These are phyloP conservation scores for Vitis hybrid DNA, from an alignment of 177 flowering plant genomes.

Conservation along the genomic window DNA sequence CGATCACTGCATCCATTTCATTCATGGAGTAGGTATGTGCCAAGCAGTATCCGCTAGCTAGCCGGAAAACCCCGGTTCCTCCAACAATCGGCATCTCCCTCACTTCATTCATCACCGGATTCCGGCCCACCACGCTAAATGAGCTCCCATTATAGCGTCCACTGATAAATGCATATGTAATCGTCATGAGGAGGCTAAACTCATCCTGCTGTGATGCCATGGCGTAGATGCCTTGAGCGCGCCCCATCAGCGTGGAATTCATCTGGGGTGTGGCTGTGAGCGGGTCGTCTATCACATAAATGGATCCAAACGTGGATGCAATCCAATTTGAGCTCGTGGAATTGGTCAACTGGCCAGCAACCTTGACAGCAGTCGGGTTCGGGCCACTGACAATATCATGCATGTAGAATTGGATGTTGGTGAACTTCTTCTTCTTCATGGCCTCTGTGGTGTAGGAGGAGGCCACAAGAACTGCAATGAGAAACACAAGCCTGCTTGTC, in stretches of 20 bases:
- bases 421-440: constrained; percentile 9
- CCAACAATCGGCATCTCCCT: constrained; percentile 31
- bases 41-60: constrained; percentile 24
- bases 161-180: constrained; percentile 14
- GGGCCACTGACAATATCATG: constrained; percentile 27
- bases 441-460: constrained; percentile 13
- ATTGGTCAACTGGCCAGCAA: constrained; percentile 23
- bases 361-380: constrained; percentile 25
- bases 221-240: constrained; percentile 27
- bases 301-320: constrained; percentile 15
- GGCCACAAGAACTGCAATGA: constrained; percentile 10
- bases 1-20: constrained; percentile 17
- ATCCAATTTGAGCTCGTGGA: constrained; percentile 9
- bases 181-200: constrained; percentile 24
- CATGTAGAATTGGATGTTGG: constrained; percentile 34
- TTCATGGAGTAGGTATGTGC: constrained; percentile 14
- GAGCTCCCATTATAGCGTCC: constrained; percentile 26
- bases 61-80: constrained; percentile 25
- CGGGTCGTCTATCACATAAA: constrained; percentile 21
- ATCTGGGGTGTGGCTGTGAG: constrained; percentile 12
- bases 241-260: constrained; percentile 18
- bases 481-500: constrained; percentile 7
- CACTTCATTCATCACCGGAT: constrained; percentile 16
- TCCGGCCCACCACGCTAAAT: constrained; percentile 21
- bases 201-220: constrained; percentile 16